phyloP scores from a whole-genome alignment of 129 eudicot species.

The Helichrysum umbraculigerum region DNA sequence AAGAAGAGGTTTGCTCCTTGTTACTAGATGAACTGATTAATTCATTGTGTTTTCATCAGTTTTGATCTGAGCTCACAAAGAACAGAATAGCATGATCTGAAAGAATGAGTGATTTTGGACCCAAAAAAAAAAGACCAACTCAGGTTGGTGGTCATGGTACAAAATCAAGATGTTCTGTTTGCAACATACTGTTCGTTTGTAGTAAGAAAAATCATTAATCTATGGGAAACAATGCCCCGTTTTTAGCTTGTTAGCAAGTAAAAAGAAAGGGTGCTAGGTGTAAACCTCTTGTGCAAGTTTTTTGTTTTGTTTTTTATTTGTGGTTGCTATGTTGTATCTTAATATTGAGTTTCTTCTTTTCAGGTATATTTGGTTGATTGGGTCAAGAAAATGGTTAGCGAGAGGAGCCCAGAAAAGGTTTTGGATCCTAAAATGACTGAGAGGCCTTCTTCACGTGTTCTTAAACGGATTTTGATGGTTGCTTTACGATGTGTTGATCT shows the following conservation, averaged over 20 bases:
- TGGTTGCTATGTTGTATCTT: neutral
- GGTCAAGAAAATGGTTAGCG: slow-evolving; percentile 60
- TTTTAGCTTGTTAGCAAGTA: too few relatives aligned
- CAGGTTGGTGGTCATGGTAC: neutral
- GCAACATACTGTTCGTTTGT: neutral
- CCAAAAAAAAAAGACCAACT: neutral
- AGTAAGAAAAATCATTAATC: neutral
- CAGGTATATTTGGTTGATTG: slow-evolving; percentile 69
- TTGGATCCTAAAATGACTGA: slow-evolving; percentile 66
- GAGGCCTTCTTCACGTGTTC: slow-evolving; percentile 49
- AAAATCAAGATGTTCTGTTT: slow-evolving; percentile 3
- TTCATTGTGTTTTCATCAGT: neutral
- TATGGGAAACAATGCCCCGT: too few relatives aligned
- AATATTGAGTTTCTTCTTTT: neutral
- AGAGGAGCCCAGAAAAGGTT: slow-evolving; percentile 50
- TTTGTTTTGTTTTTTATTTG: slow-evolving; percentile 8
- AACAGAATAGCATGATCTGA: neutral
- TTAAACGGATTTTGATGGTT: slow-evolving; percentile 47
- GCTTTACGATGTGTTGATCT: slow-evolving; percentile 63
- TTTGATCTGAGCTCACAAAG: neutral
- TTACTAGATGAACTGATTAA: neutral
- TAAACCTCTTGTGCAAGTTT: neutral
- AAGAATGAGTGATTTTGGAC: slow-evolving; percentile 1
- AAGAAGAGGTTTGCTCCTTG: slow-evolving; percentile 50
- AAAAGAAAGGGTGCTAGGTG: neutral